Base-by-base conservation (phyloP, 2,329 filamentous ascomycete species). In the Fusarium sp. region DNA sequence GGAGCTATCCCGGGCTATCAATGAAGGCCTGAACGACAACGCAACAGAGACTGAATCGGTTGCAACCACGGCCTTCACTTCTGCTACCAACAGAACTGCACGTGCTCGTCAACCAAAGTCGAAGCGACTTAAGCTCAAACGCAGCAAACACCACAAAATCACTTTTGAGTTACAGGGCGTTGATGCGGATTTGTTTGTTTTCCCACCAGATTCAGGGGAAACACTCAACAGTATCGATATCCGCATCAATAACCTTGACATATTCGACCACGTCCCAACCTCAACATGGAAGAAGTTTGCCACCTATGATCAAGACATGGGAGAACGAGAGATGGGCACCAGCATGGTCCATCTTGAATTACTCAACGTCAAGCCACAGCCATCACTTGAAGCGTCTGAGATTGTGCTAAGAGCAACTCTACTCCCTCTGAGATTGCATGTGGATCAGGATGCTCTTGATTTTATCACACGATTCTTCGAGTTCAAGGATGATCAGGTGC, bases 221-320 rank as follows among this genome's bases (percentile, higher is more conserved):
- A 96, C 94, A 0, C 89, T 97, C 78, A 97, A 91, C 79, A 97
- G 94, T 23, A 85, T 98, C 40, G 93, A 98, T 79, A 84, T 98
- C 37, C 90, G 94, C 12, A 86, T 99, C 14, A 88, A 89, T 41
- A 92, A 96, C 63, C 85, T 99, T 15, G 95, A 97, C 73, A 91
- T 99, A 18, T 97, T 96, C 69, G 96, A 99, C 79, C 94, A 98
- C 77, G 88, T 99, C 5, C 94, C 94, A 3, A 95, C 94, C 0
- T 99, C 96, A 6, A 98, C 95, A 0, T 99, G 97, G 97, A 97
- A 93, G 80, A 99, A 98, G 79, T 99, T 99, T 82, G 91, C 94
- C 17, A 98, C 95, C 0, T 98, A 97, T 76, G 93, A 97, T 83
- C 90, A 93, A 64, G 94, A 97, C 78, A 91, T 91, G 14, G 93